phyloP scores from a whole-genome alignment of 169 alveolate species.

The Babesia bovis region DNA sequence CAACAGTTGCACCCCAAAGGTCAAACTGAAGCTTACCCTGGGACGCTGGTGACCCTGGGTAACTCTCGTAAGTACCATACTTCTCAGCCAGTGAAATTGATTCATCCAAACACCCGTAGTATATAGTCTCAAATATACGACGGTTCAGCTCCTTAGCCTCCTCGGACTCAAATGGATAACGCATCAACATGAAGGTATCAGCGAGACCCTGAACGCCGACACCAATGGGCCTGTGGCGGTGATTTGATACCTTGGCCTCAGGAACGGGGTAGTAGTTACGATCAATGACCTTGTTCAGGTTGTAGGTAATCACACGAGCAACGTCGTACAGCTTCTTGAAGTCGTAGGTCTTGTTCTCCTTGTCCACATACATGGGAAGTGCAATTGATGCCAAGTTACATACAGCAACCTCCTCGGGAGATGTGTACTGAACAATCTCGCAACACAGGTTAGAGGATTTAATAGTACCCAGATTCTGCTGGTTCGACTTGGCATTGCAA shows the following conservation, averaged over 20 bases:
- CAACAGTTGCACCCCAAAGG: slow-evolving; percentile 91
- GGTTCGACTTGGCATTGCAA: slow-evolving; percentile 94
- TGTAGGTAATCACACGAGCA: slow-evolving; percentile 89
- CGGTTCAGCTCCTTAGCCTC: slow-evolving; percentile 90
- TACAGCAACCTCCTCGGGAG: slow-evolving; percentile 97
- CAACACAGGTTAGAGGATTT: slow-evolving; percentile 94
- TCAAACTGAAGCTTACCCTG: slow-evolving; percentile 96
- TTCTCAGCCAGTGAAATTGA: slow-evolving; percentile 92
- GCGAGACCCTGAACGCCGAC: slow-evolving; percentile 99
- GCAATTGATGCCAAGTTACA: slow-evolving; percentile 98
- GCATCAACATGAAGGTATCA: slow-evolving; percentile 93
- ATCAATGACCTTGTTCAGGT: slow-evolving; percentile 95
- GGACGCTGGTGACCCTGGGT: slow-evolving; percentile 94
- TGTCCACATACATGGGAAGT: slow-evolving; percentile 81
- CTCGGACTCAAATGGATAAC: slow-evolving; percentile 93
- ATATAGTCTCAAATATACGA: slow-evolving; percentile 96
- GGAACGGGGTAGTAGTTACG: slow-evolving; percentile 93
- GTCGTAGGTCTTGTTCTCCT: slow-evolving; percentile 71
- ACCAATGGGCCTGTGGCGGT: slow-evolving; percentile 98
- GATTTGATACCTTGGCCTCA: slow-evolving; percentile 92
- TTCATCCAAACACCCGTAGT: slow-evolving; percentile 94
- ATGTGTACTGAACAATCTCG: slow-evolving; percentile 96
- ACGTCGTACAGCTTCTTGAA: slow-evolving; percentile 84
- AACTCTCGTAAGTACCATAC: slow-evolving; percentile 93
- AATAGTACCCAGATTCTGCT: slow-evolving; percentile 96